Percentiles rank a stretch among this genome's conserved stretches.
These are phyloP conservation scores for Pichia scutulata DNA, from an alignment of 805 yeast genomes.

Conservation along the genomic window DNA sequence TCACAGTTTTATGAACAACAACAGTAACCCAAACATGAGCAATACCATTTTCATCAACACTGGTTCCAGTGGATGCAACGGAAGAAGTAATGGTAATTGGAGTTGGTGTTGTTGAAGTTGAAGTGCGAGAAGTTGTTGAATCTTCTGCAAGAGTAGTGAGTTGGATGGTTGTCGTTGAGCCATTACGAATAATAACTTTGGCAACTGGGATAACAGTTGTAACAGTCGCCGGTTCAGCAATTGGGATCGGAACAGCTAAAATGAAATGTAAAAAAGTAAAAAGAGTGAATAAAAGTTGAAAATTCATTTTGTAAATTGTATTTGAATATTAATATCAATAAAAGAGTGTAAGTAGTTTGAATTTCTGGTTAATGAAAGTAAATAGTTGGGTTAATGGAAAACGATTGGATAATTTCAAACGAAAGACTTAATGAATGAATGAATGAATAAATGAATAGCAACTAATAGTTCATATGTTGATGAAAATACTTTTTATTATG, in stretches of 20 bases:
- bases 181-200: constrained; percentile 26
- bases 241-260: constrained; percentile 13
- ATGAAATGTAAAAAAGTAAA: not conserved
- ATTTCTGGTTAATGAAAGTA: not conserved
- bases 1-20: not conserved
- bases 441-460: constrained; percentile 2
- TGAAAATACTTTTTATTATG: too few relatives aligned
- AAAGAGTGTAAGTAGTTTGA: constrained; percentile 6
- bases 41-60: constrained; percentile 8
- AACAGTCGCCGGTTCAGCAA: not conserved
- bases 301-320: constrained; percentile 5
- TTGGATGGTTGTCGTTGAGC: constrained; percentile 3
- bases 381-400: not conserved
- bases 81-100: not conserved
- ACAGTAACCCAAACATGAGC: constrained; percentile 9
- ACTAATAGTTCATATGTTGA: not conserved
- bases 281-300: constrained; percentile 2
- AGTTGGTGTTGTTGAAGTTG: not conserved
- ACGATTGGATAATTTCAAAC: not conserved
- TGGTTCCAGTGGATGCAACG: constrained; percentile 8
- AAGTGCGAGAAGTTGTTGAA: not conserved
- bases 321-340: not conserved
- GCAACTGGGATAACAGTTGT: constrained; percentile 17
- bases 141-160: constrained; percentile 1
- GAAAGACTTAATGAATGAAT: too few relatives aligned